Conservation (phyloP, 805 yeast genomes). For the Zygotorulaspora sp. region DNA sequence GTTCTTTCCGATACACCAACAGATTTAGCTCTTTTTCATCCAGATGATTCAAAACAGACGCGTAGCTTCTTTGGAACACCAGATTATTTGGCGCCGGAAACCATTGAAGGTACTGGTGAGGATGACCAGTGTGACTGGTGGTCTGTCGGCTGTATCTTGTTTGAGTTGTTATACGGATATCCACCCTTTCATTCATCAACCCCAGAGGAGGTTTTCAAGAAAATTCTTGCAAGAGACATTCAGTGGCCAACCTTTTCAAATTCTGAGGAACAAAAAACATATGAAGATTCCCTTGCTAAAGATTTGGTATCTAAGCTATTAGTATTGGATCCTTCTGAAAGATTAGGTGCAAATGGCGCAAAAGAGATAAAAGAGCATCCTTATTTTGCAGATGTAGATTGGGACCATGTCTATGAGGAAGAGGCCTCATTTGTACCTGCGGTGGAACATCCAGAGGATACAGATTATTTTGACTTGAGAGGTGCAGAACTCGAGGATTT, state of each 20-base stretch:
- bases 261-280: conserved; percentile 46
- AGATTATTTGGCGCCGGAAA: conserved; percentile 95
- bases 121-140: conserved; percentile 77
- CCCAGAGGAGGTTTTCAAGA: conserved; percentile 76
- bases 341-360: conserved; percentile 79
- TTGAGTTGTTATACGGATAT: conserved; percentile 86
- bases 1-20: conserved; percentile 21
- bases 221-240: conserved; percentile 66
- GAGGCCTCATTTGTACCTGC: conserved; percentile 82
- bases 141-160: conserved; percentile 94
- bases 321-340: conserved; percentile 53
- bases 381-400: conserved; percentile 65
- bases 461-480: conserved; percentile 85
- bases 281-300: conserved; percentile 62
- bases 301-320: conserved; percentile 66
- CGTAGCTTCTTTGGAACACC: conserved; percentile 93
- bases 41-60: conserved; percentile 49
- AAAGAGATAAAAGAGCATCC: conserved; percentile 75
- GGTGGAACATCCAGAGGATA: conserved; percentile 73
- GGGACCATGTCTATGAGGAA: conserved; percentile 67
- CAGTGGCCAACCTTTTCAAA: conserved; percentile 75
- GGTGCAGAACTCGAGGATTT: conserved; percentile 67
- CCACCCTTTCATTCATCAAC: conserved; percentile 90
- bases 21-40: conserved; percentile 69
- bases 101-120: conserved; percentile 79